Conservation (phyloP, 2,329 filamentous ascomycete genomes). For the Trichoderma sp. region DNA sequence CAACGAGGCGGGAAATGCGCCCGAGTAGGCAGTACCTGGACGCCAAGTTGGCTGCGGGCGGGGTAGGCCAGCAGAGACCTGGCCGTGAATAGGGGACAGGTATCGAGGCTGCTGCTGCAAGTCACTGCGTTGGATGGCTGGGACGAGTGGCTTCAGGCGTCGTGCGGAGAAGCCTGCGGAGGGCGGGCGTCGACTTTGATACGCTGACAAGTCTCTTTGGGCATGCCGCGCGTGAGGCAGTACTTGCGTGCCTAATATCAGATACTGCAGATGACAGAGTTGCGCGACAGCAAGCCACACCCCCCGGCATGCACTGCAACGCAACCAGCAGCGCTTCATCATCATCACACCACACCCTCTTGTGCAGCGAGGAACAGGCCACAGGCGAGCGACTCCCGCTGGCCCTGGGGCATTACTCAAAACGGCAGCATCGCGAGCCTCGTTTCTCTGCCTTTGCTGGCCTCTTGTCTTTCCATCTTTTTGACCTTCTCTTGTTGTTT, state of each 20-base stretch:
- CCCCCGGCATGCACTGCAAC: neutral
- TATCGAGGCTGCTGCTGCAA: neutral
- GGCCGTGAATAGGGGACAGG: neutral
- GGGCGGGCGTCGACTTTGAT: neutral
- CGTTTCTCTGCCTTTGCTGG: neutral
- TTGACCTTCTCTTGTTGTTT: neutral
- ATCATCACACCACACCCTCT: slow-evolving; percentile 15
- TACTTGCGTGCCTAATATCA: neutral
- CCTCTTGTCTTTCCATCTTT: neutral
- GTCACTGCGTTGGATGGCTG: neutral
- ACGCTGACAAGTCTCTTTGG: neutral
- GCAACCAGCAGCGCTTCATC: slow-evolving; percentile 11
- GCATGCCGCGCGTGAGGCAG: neutral
- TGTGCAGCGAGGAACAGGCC: neutral
- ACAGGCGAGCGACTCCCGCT: neutral
- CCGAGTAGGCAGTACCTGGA: neutral
- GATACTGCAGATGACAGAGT: neutral
- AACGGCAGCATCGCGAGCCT: slow-evolving; percentile 7
- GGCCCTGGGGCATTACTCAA: slow-evolving; percentile 9
- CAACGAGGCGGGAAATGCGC: neutral
- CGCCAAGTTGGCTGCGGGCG: slow-evolving; percentile 11
- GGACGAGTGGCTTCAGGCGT: neutral
- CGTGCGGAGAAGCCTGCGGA: slow-evolving; percentile 11
- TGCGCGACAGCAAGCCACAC: neutral
- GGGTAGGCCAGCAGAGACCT: neutral